Base-by-base conservation (phyloP, 2,329 filamentous ascomycete species). In the Epichloe uncinata region DNA sequence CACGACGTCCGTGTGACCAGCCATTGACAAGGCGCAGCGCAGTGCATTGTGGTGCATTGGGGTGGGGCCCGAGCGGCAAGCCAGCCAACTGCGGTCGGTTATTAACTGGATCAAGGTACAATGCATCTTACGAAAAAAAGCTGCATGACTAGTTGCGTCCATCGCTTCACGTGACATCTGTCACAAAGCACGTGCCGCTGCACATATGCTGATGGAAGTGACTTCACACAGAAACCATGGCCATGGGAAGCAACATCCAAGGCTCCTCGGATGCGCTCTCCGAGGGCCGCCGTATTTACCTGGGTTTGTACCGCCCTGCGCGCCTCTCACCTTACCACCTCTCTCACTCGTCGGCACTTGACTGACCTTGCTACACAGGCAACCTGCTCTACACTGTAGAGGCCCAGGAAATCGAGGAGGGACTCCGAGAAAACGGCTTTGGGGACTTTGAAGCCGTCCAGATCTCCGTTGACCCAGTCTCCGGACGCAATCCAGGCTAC, bases 391-490 rank as follows among this genome's bases (percentile, higher is more conserved):
- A 83, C 45, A 71, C 81, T 42, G 75, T 61, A 16, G 61, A 58
- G 41, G 63, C 78, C 2, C 66, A 74, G 50, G 81, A 85, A 58
- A 73, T 85, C 36, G 82, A 85, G 60, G 69, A 79, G 46, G 71
- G 70, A 18, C 65, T 85, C 30, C 67, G 72, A 26, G 66, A 70
- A 33, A 57, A 60, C 18, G 64, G 60, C n/a, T 68, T 73, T 15
- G 61, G 54, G 3, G 55, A 62, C 13, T 66, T 66, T 50, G 71
- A 75, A 55, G 75, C 77, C 44, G 77, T 87, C 55, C 79, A 84
- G 61, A 82, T 87, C 57, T 81, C 81, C 1, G 73, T 84, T 48
- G 82, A 87, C 58, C 76, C 81, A 1, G 78, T 84, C 62, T 83
- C 77, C 33, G 78, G 75, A 40, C 73, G 82, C 42, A 87, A 87